phyloP scores from a whole-genome alignment of 2,329 filamentous ascomycete species.

The Juglanconis juglandina region DNA sequence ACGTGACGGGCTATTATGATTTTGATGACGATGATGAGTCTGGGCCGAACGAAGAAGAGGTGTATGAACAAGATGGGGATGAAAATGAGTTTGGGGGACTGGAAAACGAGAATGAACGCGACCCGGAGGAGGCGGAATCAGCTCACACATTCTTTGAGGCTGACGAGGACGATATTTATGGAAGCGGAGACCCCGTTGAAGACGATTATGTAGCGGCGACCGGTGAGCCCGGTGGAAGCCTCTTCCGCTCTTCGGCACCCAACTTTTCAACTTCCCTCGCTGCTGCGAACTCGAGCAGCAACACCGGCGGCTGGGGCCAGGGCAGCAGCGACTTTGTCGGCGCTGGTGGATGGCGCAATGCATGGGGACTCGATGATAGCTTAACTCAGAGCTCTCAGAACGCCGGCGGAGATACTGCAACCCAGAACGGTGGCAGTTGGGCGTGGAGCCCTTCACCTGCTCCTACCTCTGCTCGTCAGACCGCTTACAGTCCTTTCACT shows the following conservation, averaged over 20 bases:
- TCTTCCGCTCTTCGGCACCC: background rate
- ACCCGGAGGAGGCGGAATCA: background rate
- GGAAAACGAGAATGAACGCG: background rate
- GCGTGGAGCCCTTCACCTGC: too few species aligned
- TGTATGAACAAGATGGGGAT: background rate
- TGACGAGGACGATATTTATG: background rate
- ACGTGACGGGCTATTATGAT: background rate
- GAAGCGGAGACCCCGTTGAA: background rate
- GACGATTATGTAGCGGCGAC: background rate
- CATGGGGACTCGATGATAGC: too few species aligned
- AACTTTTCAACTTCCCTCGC: background rate
- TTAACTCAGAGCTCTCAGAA: too few species aligned
- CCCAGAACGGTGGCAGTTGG: too few species aligned
- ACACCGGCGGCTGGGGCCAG: background rate
- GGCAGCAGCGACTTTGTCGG: too few species aligned
- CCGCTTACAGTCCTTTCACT: background rate
- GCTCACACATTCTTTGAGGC: background rate
- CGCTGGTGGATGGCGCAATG: too few species aligned
- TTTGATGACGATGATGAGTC: background rate
- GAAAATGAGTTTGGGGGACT: background rate
- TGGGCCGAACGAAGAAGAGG: constrained; percentile 5
- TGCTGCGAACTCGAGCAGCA: background rate
- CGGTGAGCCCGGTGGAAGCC: background rate
- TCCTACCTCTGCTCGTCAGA: too few species aligned
- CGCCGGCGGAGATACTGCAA: too few species aligned